Conservation (phyloP, 2,329 filamentous ascomycete genomes). For the Sporothrix brasiliensis region DNA sequence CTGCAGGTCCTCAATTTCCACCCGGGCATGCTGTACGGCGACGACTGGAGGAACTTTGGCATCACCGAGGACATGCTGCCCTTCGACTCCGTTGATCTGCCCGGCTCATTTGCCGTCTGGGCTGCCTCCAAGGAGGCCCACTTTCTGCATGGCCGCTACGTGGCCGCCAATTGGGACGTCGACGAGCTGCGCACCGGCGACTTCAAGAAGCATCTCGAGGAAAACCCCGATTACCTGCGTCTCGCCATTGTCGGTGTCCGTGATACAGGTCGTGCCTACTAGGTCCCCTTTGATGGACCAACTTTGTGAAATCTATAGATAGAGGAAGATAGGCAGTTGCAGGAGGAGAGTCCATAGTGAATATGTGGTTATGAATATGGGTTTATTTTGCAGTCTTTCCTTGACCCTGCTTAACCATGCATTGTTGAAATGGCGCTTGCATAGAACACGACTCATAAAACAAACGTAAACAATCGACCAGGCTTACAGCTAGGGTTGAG, state of each 20-base stretch:
- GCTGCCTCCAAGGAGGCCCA: constrained; percentile 44
- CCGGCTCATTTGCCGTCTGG: constrained; percentile 47
- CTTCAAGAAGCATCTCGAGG: constrained; percentile 31
- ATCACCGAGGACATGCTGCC: constrained; percentile 22
- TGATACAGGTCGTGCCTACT: background rate
- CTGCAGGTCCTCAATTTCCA: constrained; percentile 39
- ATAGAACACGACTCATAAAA: background rate
- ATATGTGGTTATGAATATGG: too few relatives aligned
- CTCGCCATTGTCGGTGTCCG: constrained; percentile 24
- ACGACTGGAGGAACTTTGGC: constrained; percentile 16
- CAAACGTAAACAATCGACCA: background rate
- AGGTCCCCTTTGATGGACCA: background rate
- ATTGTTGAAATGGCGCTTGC: background rate
- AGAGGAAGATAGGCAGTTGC: background rate
- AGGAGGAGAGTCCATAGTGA: too few relatives aligned
- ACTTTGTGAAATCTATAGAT: background rate
- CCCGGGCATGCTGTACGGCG: constrained; percentile 36
- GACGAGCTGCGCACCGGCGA: constrained; percentile 42
- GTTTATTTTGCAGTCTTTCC: too few relatives aligned
- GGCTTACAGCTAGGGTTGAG: constrained; percentile 11
- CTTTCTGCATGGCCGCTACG: constrained; percentile 47
- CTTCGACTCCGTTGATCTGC: constrained; percentile 31
- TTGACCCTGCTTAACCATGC: background rate
- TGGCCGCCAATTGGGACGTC: constrained; percentile 50
- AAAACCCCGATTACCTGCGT: constrained; percentile 36